phyloP scores from a whole-genome alignment of 495 filamentous ascomycete genomes.

The Penicillium paxilli region DNA sequence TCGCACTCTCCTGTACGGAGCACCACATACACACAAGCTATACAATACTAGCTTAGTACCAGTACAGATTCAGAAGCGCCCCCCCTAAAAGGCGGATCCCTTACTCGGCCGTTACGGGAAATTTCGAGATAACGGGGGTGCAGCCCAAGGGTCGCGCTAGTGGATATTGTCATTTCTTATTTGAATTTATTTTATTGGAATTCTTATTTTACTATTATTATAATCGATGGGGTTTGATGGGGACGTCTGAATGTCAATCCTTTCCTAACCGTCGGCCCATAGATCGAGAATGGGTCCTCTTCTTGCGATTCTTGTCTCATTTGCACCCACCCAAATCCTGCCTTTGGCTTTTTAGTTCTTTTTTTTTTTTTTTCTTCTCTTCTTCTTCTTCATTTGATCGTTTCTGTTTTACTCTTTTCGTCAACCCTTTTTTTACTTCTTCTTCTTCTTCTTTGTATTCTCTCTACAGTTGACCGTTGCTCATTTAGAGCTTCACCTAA shows the following conservation, averaged over 20 bases:
- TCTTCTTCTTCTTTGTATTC: conserved; percentile 7
- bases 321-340: neutral
- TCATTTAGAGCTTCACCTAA: neutral
- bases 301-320: conserved; percentile 20
- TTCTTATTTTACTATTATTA: conserved; percentile 12
- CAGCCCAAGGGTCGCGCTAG: conserved; percentile 31
- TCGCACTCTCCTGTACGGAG: too few species aligned
- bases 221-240: conserved; percentile 16
- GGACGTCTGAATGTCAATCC: conserved; percentile 27
- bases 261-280: conserved; percentile 29
- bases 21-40: neutral
- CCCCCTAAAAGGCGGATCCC: conserved; percentile 4
- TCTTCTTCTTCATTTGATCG: neutral
- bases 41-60: neutral
- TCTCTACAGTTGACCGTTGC: neutral
- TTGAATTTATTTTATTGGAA: conserved; percentile 14
- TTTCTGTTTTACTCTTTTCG: conserved; percentile 5
- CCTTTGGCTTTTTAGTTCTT: conserved; percentile 1
- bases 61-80: neutral
- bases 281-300: conserved; percentile 28
- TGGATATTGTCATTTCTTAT: conserved; percentile 28
- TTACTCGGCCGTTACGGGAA: conserved; percentile 28
- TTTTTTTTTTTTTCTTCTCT: conserved; percentile 11
- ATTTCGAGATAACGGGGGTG: conserved; percentile 33
- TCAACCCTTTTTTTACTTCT: conserved; percentile 7